Conservation (phyloP, 495 filamentous ascomycete species). For the Penicillium crystallinum region DNA sequence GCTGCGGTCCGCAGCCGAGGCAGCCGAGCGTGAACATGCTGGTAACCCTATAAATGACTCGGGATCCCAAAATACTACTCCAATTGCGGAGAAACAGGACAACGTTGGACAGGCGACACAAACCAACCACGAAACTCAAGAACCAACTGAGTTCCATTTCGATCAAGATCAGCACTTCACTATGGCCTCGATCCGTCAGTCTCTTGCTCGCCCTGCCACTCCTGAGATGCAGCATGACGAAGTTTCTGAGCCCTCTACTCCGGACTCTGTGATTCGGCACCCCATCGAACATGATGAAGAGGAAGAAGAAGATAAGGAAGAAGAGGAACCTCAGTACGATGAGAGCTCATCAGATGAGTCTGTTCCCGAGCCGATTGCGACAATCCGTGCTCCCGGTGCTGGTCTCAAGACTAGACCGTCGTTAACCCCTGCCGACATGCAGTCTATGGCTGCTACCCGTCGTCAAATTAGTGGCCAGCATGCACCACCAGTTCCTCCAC, state of each 20-base stretch:
- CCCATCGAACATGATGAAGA: conserved; percentile 44
- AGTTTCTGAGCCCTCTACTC: conserved; percentile 65
- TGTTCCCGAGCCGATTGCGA: conserved; percentile 80
- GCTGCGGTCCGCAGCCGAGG: conserved; percentile 31
- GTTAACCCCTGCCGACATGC: conserved; percentile 75
- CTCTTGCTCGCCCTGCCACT: conserved; percentile 55
- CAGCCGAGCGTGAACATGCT: conserved; percentile 5
- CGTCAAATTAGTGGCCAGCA: conserved; percentile 73
- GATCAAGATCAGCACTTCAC: conserved; percentile 25
- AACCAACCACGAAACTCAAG: background rate
- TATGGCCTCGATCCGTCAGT: conserved; percentile 48
- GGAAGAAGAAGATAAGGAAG: conserved; percentile 22
- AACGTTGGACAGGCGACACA: background rate
- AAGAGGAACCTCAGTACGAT: conserved; percentile 17
- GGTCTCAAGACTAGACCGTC: conserved; percentile 89
- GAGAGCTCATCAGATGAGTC: conserved; percentile 34
- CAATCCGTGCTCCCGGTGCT: conserved; percentile 82
- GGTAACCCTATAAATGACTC: background rate
- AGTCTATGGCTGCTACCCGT: conserved; percentile 81
- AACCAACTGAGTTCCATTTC: background rate
- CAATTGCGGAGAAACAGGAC: conserved; percentile 11
- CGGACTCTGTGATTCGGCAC: conserved; percentile 90
- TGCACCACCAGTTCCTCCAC: conserved; percentile 55
- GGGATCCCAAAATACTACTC: conserved; percentile 31
- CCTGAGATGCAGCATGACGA: conserved; percentile 53